phyloP scores from a whole-genome alignment of 2,329 filamentous ascomycete genomes.

The Aciculosporium take region DNA sequence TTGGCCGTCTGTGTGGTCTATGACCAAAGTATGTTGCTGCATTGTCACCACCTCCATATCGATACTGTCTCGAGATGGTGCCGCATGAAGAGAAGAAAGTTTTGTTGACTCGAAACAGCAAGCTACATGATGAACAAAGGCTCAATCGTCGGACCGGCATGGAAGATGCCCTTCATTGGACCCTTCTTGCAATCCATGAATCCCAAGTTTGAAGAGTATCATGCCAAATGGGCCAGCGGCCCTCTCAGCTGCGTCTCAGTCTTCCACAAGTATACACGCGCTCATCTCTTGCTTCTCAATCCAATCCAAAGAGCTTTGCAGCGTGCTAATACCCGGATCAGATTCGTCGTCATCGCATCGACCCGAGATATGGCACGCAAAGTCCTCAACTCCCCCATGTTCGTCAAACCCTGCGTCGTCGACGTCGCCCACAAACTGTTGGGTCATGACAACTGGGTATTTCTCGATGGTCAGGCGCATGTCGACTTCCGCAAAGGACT shows the following conservation, averaged over 20 bases:
- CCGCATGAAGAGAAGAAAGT: not conserved
- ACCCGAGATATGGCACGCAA: slow-evolving; percentile 92
- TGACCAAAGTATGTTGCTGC: slow-evolving; percentile 64
- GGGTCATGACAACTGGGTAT: slow-evolving; percentile 88
- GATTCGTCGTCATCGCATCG: slow-evolving; percentile 93
- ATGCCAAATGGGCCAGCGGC: slow-evolving; percentile 83
- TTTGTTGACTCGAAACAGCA: slow-evolving; percentile 31
- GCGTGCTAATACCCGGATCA: slow-evolving; percentile 19
- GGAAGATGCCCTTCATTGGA: slow-evolving; percentile 81
- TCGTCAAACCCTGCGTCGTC: slow-evolving; percentile 92
- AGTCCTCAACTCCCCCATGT: slow-evolving; percentile 85
- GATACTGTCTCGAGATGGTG: not conserved
- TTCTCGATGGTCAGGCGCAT: slow-evolving; percentile 86
- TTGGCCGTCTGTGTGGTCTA: slow-evolving; percentile 62
- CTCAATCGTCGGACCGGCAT: slow-evolving; percentile 57
- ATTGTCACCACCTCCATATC: not conserved
- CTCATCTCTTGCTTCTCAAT: not conserved
- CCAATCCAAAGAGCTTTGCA: not conserved
- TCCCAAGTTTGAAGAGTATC: slow-evolving; percentile 82
- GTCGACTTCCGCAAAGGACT: slow-evolving; percentile 96
- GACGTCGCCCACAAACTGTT: slow-evolving; percentile 89
- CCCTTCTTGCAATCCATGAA: slow-evolving; percentile 87
- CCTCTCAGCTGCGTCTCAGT: slow-evolving; percentile 93
- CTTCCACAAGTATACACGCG: slow-evolving; percentile 75
- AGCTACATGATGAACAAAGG: slow-evolving; percentile 65